phyloP scores from a whole-genome alignment of 768 basidiomycete genomes.

The Lactifluus hygrophoroides region DNA sequence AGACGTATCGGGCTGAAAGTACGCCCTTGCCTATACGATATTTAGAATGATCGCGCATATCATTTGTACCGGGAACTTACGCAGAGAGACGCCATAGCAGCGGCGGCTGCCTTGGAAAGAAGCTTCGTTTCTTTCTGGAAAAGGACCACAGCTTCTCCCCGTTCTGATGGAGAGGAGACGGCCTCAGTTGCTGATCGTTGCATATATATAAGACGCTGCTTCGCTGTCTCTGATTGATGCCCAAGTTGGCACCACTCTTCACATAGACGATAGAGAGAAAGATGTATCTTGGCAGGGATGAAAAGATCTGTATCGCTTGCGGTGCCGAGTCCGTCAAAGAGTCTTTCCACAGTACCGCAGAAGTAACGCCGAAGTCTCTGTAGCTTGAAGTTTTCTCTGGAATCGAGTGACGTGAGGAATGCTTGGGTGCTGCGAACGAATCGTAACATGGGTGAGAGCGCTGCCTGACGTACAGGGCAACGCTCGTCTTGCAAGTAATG shows the following conservation, averaged over 20 bases:
- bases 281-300: slow-evolving; percentile 63
- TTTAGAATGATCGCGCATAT: slow-evolving; percentile 2
- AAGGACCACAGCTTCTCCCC: slow-evolving; percentile 29
- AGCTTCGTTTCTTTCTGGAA: slow-evolving; percentile 51
- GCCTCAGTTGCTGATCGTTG: slow-evolving; percentile 53
- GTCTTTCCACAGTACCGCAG: slow-evolving; percentile 79
- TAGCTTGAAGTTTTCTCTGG: slow-evolving; percentile 66
- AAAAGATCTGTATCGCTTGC: slow-evolving; percentile 72
- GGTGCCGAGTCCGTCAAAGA: slow-evolving; percentile 67
- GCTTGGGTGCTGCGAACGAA: slow-evolving; percentile 78
- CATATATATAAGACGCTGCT: slow-evolving; percentile 62
- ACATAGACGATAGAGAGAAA: slow-evolving; percentile 74
- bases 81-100: slow-evolving; percentile 79
- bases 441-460: slow-evolving; percentile 71
- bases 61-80: slow-evolving; percentile 41
- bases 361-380: slow-evolving; percentile 85
- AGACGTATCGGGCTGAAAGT: slow-evolving; percentile 52
- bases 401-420: slow-evolving; percentile 63
- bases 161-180: slow-evolving; percentile 45
- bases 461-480: slow-evolving; percentile 58
- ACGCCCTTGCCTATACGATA: slow-evolving; percentile 59
- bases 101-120: slow-evolving; percentile 75
- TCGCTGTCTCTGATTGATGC: slow-evolving; percentile 60
- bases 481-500: slow-evolving; percentile 64
- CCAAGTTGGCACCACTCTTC: slow-evolving; percentile 93